These are phyloP conservation scores for Trichoderma sp. DNA, from an alignment of 2,329 filamentous ascomycete species.

Conservation along the genomic window DNA sequence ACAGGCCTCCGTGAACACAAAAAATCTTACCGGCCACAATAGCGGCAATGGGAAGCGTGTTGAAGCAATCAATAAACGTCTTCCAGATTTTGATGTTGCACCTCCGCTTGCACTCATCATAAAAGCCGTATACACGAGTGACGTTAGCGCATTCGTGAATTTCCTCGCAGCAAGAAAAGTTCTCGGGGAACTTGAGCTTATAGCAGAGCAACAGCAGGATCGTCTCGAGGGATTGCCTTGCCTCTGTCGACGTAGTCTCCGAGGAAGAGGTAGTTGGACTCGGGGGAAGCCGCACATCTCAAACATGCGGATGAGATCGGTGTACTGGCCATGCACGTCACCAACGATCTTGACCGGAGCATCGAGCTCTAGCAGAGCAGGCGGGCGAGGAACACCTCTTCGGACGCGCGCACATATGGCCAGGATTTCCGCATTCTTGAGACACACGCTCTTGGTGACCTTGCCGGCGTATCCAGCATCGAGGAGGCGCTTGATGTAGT, in stretches of 20 bases:
- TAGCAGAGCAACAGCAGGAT: constrained; percentile 91
- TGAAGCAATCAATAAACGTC: constrained; percentile 95
- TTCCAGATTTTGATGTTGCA: constrained; percentile 99
- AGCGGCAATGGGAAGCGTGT: constrained; percentile 90
- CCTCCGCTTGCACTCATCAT: constrained; percentile 94
- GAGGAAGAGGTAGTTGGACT: constrained; percentile 88
- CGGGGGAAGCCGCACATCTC: constrained; percentile 98
- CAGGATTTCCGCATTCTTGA: constrained; percentile 96
- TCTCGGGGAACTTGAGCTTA: constrained; percentile 95
- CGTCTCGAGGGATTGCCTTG: constrained; percentile 90
- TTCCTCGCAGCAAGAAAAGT: constrained; percentile 95
- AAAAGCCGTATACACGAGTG: constrained; percentile 93
- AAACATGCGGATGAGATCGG: constrained; percentile 92
- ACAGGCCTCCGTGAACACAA: constrained; percentile 92
- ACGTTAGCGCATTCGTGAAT: constrained; percentile 96
- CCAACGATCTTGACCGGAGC: constrained; percentile 97
- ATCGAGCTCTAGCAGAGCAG: constrained; percentile 84
- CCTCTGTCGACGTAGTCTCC: constrained; percentile 96
- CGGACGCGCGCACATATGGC: constrained; percentile 87
- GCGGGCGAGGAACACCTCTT: constrained; percentile 81
- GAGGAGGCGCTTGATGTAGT: constrained; percentile 91
- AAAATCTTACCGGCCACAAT: constrained; percentile 98
- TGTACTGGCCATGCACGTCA: constrained; percentile 95
- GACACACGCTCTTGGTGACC: constrained; percentile 92
- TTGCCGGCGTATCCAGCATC: constrained; percentile 96